phyloP scores from a whole-genome alignment of 805 yeast species.

The Candida corydali region DNA sequence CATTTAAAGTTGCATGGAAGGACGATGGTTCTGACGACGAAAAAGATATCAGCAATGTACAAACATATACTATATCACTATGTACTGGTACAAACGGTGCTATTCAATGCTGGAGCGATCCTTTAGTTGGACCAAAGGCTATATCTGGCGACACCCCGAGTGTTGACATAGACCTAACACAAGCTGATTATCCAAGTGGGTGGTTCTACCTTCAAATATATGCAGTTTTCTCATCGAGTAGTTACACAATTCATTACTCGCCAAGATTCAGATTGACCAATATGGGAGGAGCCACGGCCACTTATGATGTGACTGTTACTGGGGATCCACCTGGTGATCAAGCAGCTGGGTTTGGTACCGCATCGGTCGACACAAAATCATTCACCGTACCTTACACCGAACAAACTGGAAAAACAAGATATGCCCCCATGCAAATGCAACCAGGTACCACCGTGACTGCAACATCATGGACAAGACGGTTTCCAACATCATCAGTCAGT shows the following conservation, averaged over 20 bases:
- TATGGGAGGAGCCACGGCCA: conserved; percentile 69
- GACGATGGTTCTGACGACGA: conserved; percentile 37
- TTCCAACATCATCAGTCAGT: conserved; percentile 60
- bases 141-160: conserved; percentile 7
- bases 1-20: conserved; percentile 49
- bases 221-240: conserved; percentile 36
- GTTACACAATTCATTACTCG: conserved; percentile 63
- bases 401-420: conserved; percentile 77
- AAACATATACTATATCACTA: conserved; percentile 48
- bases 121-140: conserved; percentile 20
- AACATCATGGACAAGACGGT: conserved; percentile 61
- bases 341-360: conserved; percentile 26
- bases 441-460: conserved; percentile 71
- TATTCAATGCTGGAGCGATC: conserved; percentile 33
- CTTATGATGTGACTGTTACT: conserved; percentile 31
- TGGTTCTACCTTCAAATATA: conserved; percentile 68
- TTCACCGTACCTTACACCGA: conserved; percentile 66
- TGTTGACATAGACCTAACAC: conserved; percentile 42
- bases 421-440: conserved; percentile 91
- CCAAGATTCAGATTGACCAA: conserved; percentile 61
- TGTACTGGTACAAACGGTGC: conserved; percentile 63
- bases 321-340: conserved; percentile 40
- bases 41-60: conserved; percentile 34
- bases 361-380: conserved; percentile 36
- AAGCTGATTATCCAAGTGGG: conserved; percentile 57